A percentile compares a stretch with the other conserved stretches of the same genome.
Conservation (phyloP, 257 asterid genomes). For the Gentiana straminea region DNA sequence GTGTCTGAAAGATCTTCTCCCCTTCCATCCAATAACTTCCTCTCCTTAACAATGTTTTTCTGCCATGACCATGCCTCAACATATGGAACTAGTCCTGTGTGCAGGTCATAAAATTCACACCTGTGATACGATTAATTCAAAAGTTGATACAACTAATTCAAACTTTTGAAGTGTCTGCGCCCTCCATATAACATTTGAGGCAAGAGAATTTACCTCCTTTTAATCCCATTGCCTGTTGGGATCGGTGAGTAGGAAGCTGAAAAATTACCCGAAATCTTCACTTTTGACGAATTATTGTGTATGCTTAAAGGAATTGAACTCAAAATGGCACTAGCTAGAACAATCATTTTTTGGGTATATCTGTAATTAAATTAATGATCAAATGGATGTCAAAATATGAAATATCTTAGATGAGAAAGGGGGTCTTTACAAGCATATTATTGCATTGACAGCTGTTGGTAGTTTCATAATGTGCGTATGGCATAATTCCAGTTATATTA, state of each 20-base stretch:
- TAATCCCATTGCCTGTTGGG: slow-evolving; percentile 8
- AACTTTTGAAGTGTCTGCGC: neutral
- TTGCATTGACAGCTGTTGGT: too few relatives aligned
- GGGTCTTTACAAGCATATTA: too few relatives aligned
- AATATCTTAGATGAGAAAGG: too few relatives aligned
- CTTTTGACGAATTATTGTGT: slow-evolving; percentile 11
- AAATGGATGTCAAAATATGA: neutral
- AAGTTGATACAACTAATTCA: neutral
- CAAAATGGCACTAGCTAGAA: neutral
- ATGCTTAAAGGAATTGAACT: slow-evolving; percentile 9
- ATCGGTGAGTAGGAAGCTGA: slow-evolving; percentile 6
- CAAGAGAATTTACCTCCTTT: slow-evolving; percentile 29
- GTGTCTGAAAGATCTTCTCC: slow-evolving; percentile 53
- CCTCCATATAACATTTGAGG: neutral
- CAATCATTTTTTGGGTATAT: slow-evolving; percentile 2
- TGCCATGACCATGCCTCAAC: slow-evolving; percentile 88
- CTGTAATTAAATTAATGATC: neutral
- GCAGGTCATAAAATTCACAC: slow-evolving; percentile 54
- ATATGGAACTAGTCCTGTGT: slow-evolving; percentile 60
- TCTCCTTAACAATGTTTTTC: slow-evolving; percentile 51
- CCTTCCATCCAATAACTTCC: slow-evolving; percentile 22
- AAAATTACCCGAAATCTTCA: neutral
- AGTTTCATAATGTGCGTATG: too few relatives aligned
- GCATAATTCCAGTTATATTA: too few relatives aligned
- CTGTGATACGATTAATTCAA: slow-evolving; percentile 14